These are phyloP conservation scores for Gynandropsis gynandra DNA, from an alignment of 345 rosid species.

Conservation along the genomic window DNA sequence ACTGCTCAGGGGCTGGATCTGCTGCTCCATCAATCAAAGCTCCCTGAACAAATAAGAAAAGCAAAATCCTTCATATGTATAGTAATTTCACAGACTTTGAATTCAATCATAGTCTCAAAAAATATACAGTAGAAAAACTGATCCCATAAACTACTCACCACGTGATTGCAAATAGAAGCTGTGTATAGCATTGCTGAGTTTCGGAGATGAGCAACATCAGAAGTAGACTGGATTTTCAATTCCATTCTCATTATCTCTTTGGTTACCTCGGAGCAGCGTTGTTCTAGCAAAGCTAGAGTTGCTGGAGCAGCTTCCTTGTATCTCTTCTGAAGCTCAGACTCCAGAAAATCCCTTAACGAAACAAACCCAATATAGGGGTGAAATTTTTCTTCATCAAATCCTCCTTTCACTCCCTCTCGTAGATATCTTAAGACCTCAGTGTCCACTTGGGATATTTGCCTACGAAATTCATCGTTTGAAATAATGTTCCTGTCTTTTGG, in stretches of 20 bases:
- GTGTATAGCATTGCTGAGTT: slow-evolving; percentile 77
- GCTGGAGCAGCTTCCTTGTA: slow-evolving; percentile 94
- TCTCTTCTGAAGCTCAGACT: slow-evolving; percentile 87
- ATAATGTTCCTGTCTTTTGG: slow-evolving; percentile 76
- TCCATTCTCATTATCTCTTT: slow-evolving; percentile 61
- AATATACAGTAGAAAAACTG: neutral
- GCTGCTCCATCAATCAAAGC: slow-evolving; percentile 96
- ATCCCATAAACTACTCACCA: slow-evolving; percentile 41
- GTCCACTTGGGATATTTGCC: slow-evolving; percentile 82
- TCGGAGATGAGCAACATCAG: slow-evolving; percentile 83
- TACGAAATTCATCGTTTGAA: slow-evolving; percentile 85
- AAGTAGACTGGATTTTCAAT: slow-evolving; percentile 72
- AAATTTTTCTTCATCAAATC: slow-evolving; percentile 90
- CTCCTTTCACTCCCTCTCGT: slow-evolving; percentile 78
- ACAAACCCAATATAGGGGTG: slow-evolving; percentile 62
- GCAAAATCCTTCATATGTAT: slow-evolving; percentile 9
- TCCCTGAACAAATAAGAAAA: slow-evolving; percentile 43
- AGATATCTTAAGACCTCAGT: slow-evolving; percentile 56
- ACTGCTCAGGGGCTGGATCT: slow-evolving; percentile 93
- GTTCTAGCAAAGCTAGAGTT: slow-evolving; percentile 92
- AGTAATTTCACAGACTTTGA: neutral
- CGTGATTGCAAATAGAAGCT: slow-evolving; percentile 79
- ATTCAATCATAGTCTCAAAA: neutral
- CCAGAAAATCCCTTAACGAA: slow-evolving; percentile 75
- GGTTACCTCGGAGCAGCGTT: slow-evolving; percentile 68